Conservation (phyloP, 2,329 filamentous ascomycete genomes). For the Magnaporthiopsis poae region DNA sequence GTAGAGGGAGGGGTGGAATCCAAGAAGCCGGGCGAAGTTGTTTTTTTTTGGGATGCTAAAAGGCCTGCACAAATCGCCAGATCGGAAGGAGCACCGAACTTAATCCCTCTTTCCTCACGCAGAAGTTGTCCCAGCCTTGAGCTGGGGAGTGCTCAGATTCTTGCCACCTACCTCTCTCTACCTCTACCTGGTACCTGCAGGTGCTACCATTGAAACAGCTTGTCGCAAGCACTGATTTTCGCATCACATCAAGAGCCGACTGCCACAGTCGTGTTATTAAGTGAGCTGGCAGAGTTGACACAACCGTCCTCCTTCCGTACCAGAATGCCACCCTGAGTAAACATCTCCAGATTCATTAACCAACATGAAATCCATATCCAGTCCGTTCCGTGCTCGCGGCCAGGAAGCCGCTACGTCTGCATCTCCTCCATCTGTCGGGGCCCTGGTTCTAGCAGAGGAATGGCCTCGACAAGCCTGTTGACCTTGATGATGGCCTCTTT, state of each 20-base stretch:
- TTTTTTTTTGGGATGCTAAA: neutral
- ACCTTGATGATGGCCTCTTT: conserved; percentile 24
- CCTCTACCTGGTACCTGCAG: too few species aligned
- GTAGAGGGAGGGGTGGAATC: too few species aligned
- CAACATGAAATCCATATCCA: neutral
- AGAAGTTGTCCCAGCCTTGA: neutral
- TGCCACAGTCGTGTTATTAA: too few species aligned
- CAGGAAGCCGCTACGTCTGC: neutral
- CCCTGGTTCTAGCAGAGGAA: conserved; percentile 10
- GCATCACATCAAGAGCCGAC: too few species aligned
- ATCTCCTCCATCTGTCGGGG: neutral
- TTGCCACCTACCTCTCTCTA: too few species aligned
- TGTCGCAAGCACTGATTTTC: too few species aligned
- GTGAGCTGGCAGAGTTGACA: neutral
- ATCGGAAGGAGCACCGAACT: neutral
- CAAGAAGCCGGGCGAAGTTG: too few species aligned
- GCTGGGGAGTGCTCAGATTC: neutral
- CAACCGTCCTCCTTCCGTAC: too few species aligned
- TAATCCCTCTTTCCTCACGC: neutral
- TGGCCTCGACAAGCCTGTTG: conserved; percentile 16
- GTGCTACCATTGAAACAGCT: too few species aligned
- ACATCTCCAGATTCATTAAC: too few species aligned
- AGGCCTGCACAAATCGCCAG: neutral
- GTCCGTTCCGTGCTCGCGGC: neutral
- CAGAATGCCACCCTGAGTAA: too few species aligned